Evolutionary conservation across 2,329 filamentous ascomycete species (phyloP), one percentile per base, ranked within the genome.

Genomic region (Penicillium sp.): DNA sequence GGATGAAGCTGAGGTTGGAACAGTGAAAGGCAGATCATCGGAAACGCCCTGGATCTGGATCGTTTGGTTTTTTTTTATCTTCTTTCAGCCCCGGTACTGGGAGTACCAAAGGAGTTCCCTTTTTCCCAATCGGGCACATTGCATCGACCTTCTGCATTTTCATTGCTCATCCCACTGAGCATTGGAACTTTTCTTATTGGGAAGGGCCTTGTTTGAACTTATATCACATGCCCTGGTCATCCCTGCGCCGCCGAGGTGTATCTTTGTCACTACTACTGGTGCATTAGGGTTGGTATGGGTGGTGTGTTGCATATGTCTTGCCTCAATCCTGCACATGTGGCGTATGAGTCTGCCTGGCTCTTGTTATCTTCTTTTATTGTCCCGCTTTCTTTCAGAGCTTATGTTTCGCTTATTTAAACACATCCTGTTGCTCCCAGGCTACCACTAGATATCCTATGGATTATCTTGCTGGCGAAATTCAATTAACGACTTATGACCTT

Each of bases 121-220:
- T 13, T n/a, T 27, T 39, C 38, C 42, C 29, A 48, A 10, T 11
- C 9, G 16, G 18, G 30, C 47, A 55, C 38, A 42, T 46, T 40
- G 23, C 34, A 49, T 50, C 27, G 35, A 41, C 39, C 43, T 43
- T 39, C 34, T 47, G 27, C 46, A 54, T 54, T 40, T 39, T 18
- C 34, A 38, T 49, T 49, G 50, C 36, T 45, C 35, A 34, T 46
- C 43, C 26, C 27, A 18, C 41, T 32, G 38, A 40, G 54, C 61
- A 61, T 60, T 55, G 48, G 51, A 55, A 55, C 13, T 40, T 53
- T 57, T 55, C 38, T 39, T 18, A 7, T 7, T 13, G 14, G 60
- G 47, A 5, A 5, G 23, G 23, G 5, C 23, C 52, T 14, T 32
- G 47, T 18, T 40, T 44, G 16, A 23, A 34, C 42, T 29, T 57